Conservation (phyloP, 371 early-diverging fungal genomes). For the Lichtheimia ramosa region DNA sequence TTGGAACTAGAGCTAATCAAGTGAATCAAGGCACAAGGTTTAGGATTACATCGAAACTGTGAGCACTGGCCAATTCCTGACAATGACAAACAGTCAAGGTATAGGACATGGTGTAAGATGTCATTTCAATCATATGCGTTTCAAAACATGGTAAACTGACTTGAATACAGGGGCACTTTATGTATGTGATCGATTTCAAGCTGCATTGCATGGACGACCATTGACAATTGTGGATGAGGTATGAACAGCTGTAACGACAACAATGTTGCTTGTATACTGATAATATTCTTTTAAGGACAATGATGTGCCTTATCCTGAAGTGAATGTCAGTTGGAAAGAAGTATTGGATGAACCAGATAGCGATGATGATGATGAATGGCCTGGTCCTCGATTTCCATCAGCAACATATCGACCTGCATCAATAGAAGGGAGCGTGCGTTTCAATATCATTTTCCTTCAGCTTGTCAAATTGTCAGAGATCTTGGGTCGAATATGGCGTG, state of each 20-base stretch:
- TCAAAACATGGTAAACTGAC: too few relatives aligned
- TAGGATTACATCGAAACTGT: constrained; percentile 49
- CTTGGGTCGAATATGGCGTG: constrained; percentile 43
- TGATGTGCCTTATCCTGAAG: constrained; percentile 42
- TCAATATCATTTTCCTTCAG: constrained; percentile 46
- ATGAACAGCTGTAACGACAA: not conserved
- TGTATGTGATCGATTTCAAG: constrained; percentile 44
- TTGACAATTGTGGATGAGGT: constrained; percentile 48
- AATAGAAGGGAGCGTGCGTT: constrained; percentile 17
- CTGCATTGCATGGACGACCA: constrained; percentile 45
- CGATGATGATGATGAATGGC: constrained; percentile 16
- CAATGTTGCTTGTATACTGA: not conserved
- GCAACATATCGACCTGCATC: constrained; percentile 31
- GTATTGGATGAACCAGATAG: constrained; percentile 35
- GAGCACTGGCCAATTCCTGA: constrained; percentile 46
- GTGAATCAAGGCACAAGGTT: constrained; percentile 46
- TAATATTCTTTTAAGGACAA: constrained; percentile 27
- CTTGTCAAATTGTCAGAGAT: constrained; percentile 50
- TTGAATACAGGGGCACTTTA: constrained; percentile 26
- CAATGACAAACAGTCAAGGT: constrained; percentile 42
- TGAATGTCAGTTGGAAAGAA: constrained; percentile 38
- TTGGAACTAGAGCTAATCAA: not conserved
- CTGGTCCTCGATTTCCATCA: constrained; percentile 35
- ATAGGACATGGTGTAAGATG: constrained; percentile 42
- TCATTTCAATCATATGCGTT: not conserved